These are phyloP conservation scores for Aureoboletus auriporus DNA, from an alignment of 768 basidiomycete genomes.

Conservation along the genomic window DNA sequence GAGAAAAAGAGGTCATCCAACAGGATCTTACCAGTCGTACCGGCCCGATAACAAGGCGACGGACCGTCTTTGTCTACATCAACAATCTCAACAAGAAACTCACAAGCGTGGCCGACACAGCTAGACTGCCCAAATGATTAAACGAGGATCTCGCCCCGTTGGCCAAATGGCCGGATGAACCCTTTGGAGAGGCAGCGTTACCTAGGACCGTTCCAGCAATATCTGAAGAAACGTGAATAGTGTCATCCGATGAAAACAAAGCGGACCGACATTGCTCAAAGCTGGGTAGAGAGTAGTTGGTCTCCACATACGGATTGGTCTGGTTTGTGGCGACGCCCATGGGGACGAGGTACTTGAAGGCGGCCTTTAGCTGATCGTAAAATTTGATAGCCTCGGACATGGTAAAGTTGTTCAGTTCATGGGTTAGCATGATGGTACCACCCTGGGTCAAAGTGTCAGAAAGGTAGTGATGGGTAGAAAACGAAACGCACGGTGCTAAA, in stretches of 20 bases:
- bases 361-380: conserved; percentile 40
- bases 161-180: conserved; percentile 1
- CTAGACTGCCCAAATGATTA: conserved; percentile 9
- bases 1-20: neutral
- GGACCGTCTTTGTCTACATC: conserved; percentile 9
- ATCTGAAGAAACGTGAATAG: conserved; percentile 8
- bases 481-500: conserved; percentile 33
- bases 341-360: conserved; percentile 50
- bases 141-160: neutral
- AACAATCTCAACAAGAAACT: conserved; percentile 14
- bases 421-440: conserved; percentile 53
- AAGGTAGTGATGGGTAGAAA: neutral
- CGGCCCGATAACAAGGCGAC: neutral
- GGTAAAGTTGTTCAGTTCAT: conserved; percentile 59
- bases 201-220: conserved; percentile 22
- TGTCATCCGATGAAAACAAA: no score
- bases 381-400: conserved; percentile 58
- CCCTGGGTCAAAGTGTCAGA: conserved; percentile 22
- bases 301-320: conserved; percentile 50
- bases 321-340: conserved; percentile 49
- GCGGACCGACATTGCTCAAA: conserved; percentile 43
- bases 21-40: neutral
- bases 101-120: conserved; percentile 13
- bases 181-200: neutral
- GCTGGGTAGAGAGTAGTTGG: conserved; percentile 35